Base-by-base conservation (phyloP, 1,284 basidiomycete genomes). In the Porphyrellus sp. region DNA sequence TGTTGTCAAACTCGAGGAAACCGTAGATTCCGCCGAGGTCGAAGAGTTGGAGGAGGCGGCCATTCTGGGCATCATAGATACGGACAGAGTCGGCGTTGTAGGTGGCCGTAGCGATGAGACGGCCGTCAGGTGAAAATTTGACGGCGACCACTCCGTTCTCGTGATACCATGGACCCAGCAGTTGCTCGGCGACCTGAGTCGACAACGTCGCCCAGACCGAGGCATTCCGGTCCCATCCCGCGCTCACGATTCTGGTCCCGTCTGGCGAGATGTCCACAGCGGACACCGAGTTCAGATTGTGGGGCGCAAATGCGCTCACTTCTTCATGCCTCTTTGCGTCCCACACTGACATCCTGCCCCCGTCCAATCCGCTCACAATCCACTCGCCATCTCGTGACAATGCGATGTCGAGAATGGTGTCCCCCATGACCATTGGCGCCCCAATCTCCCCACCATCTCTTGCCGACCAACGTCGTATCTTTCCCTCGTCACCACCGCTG, bases 241-340 rank as follows among this genome's bases (percentile, higher is more conserved):
- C 35, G 18, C 18, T 37, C 9, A 9, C 18, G 8, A 37, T 37
- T 8, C 16, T 9, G 2, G 6, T 20, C n/a, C 35, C 35, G 11
- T 37, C 35, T n/a, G 18, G 35, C 2, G 35, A 37, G 35, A 21
- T 20, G 18, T 37, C 35, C 4, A 37, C 8, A 11, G 35, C 18
- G 4, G 9, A n/a, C 18, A 37, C 18, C 4, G n/a, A n/a, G n/a
- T 8, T 6, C 5, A 3, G 6, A 6, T 9, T 21, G 35, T 37
- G 35, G 2, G 13, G 11, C 6, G 9, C 16, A 8, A 88, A 12
- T 60, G 94, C 93, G 56, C 11, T 15, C 8, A 15, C 30, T 13
- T 30, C 9, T 30, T 30, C 30, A 13, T 30, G 30, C 9, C 5
- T 30, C 30, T 30, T 13, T 13, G 30, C 30, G 13, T 30, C 13